A percentile compares a stretch with the other conserved stretches of the same genome.
Evolutionary conservation across 2,329 filamentous ascomycete species (phyloP).

Genomic region (Delphinella strobiligena): DNA sequence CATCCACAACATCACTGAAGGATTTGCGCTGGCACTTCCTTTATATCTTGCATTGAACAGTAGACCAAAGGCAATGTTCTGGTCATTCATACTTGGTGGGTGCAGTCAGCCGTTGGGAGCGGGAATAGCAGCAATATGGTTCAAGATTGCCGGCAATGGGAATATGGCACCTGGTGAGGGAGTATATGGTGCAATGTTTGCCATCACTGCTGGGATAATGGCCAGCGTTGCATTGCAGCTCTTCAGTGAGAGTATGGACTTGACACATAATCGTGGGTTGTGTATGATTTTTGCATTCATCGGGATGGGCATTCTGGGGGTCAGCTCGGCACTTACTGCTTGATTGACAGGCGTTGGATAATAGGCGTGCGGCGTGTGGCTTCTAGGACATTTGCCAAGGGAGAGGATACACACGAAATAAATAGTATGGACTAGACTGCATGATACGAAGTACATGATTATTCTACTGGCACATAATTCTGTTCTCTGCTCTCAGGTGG

Average conservation of each 20-base stretch:
- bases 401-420: too few species aligned
- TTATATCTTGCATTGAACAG: constrained; percentile 82
- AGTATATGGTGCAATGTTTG: constrained; percentile 73
- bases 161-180: constrained; percentile 39
- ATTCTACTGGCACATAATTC: too few species aligned
- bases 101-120: constrained; percentile 80
- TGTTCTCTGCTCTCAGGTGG: too few species aligned
- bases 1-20: constrained; percentile 96
- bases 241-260: constrained; percentile 70
- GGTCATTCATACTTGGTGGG: constrained; percentile 73
- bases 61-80: constrained; percentile 69
- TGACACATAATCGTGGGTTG: constrained; percentile 67
- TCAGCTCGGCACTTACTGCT: constrained; percentile 76
- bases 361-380: too few species aligned
- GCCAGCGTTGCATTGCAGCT: constrained; percentile 81
- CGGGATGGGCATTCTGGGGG: constrained; percentile 76
- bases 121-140: constrained; percentile 73
- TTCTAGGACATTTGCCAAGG: too few species aligned
- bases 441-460: too few species aligned
- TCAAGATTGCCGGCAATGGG: constrained; percentile 52
- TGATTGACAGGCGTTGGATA: not conserved
- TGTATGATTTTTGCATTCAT: constrained; percentile 72
- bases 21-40: constrained; percentile 85
- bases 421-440: too few species aligned
- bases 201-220: constrained; percentile 87